Evolutionary conservation across 2,329 filamentous ascomycete genomes (phyloP).

Genomic region (Gaeumannomyces sp.): DNA sequence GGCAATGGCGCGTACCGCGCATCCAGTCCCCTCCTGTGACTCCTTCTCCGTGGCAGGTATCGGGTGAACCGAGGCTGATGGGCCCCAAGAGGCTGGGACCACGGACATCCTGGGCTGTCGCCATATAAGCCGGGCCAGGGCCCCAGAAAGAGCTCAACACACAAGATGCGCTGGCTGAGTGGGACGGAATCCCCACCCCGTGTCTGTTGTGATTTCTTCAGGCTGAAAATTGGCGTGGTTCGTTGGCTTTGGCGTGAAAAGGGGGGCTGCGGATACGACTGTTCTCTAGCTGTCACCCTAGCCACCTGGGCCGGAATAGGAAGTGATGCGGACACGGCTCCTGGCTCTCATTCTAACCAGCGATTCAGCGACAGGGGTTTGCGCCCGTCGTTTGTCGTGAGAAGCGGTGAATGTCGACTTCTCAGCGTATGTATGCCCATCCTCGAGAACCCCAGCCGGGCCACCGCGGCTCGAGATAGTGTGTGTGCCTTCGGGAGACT

Average conservation of each 20-base stretch:
- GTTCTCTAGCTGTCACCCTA: no score
- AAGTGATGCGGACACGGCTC: not conserved
- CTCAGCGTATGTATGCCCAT: not conserved
- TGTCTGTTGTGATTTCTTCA: not conserved
- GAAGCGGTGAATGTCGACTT: not conserved
- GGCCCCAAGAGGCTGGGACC: no score
- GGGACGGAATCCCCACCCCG: not conserved
- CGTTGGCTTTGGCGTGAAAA: not conserved
- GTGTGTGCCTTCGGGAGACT: not conserved
- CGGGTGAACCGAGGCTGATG: not conserved
- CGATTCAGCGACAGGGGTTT: no score
- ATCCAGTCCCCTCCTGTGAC: not conserved
- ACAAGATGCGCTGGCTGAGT: no score
- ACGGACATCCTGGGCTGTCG: not conserved
- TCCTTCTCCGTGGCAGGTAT: not conserved
- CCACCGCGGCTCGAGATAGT: not conserved
- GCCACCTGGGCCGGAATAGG: no score
- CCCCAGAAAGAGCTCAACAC: not conserved
- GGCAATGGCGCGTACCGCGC: not conserved
- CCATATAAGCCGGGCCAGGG: not conserved
- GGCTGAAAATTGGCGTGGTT: not conserved
- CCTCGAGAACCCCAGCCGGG: not conserved
- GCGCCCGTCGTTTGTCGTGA: no score
- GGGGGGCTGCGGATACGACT: not conserved
- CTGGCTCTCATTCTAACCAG: no score